Conservation (phyloP, 805 yeast species). For the Lachancea quebecensis region DNA sequence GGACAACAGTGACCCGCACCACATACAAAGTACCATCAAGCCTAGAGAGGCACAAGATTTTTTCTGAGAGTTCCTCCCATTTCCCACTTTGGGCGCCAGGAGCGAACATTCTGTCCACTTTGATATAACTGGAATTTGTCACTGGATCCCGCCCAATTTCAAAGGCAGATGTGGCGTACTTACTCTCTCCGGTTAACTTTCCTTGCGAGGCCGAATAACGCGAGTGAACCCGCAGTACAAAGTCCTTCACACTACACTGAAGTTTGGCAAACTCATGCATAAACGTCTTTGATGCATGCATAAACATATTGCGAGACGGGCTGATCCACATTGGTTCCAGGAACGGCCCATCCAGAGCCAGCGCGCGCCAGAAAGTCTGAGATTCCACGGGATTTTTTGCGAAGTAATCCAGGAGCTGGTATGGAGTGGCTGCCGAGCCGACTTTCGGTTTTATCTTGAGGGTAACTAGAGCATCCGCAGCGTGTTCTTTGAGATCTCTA, state of each 20-base stretch:
- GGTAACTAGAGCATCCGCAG: not conserved
- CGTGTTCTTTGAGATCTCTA: too few species aligned
- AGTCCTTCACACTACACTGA: not conserved
- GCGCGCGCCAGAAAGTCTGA: not conserved
- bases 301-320: slow-evolving; percentile 4
- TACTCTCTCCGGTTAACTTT: not conserved
- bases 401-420: not conserved
- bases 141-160: not conserved
- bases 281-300: slow-evolving; percentile 2
- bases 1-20: not conserved
- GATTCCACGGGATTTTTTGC: not conserved
- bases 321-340: slow-evolving; percentile 8
- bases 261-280: slow-evolving; percentile 3
- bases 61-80: not conserved
- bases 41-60: not conserved
- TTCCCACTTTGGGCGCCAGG: not conserved
- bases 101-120: too few species aligned
- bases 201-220: not conserved
- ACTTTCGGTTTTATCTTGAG: not conserved
- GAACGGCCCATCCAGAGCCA: too few species aligned
- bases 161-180: slow-evolving; percentile 3
- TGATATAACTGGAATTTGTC: not conserved
- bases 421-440: not conserved
- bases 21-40: not conserved
- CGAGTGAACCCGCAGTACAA: not conserved